Percentiles rank a stretch among this genome's conserved stretches.
Conservation (phyloP, 2,329 filamentous ascomycete species). For the Trichoderma simmonsii region DNA sequence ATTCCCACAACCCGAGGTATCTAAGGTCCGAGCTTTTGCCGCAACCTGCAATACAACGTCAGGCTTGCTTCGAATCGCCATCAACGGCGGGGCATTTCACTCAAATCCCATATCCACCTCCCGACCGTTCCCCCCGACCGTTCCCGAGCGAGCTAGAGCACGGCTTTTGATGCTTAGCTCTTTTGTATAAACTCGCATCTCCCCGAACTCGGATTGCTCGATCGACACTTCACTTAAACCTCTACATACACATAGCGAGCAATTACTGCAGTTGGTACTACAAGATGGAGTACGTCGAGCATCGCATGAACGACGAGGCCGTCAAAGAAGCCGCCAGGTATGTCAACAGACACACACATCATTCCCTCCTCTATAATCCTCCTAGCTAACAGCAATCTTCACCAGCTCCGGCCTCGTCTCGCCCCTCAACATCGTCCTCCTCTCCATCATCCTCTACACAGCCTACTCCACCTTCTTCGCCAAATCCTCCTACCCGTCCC, state of each 20-base stretch:
- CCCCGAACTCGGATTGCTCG: background rate
- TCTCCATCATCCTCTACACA: conserved; percentile 55
- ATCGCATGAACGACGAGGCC: conserved; percentile 53
- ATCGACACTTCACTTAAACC: background rate
- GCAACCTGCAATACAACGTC: background rate
- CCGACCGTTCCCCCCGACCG: background rate
- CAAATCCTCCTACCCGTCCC: conserved; percentile 42
- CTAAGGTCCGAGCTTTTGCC: background rate
- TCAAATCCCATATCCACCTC: background rate
- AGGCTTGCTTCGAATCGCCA: background rate
- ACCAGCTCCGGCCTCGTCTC: conserved; percentile 49
- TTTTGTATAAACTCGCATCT: background rate
- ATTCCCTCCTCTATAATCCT: background rate
- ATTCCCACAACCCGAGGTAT: background rate
- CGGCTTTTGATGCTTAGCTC: background rate
- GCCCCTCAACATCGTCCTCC: conserved; percentile 61
- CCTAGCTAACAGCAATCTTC: background rate
- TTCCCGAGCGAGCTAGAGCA: background rate
- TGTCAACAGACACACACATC: background rate
- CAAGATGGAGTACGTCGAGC: conserved; percentile 56
- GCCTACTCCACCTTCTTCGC: conserved; percentile 53
- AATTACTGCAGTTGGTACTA: background rate
- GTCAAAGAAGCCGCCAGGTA: conserved; percentile 42
- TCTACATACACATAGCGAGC: background rate
- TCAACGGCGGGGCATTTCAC: background rate